A percentile compares a stretch with the other conserved stretches of the same genome.
These are phyloP conservation scores for Apophysomyces elegans DNA, from an alignment of 371 early-diverging fungal species.

Conservation along the genomic window DNA sequence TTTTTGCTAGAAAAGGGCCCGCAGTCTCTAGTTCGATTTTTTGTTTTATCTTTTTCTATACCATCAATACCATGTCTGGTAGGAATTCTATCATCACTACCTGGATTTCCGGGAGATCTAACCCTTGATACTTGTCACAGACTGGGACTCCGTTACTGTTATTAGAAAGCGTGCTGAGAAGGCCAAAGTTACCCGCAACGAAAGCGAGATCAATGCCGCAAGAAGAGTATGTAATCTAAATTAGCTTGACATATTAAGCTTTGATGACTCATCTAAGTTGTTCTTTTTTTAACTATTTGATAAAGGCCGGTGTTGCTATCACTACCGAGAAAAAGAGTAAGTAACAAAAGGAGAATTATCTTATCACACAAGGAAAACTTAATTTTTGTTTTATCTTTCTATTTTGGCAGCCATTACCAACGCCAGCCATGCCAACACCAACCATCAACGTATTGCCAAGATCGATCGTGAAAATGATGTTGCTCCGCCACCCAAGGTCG, in stretches of 20 bases:
- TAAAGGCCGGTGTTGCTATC: conserved; percentile 68
- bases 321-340: conserved; percentile 73
- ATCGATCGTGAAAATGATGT: conserved; percentile 92
- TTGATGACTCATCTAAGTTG: background rate
- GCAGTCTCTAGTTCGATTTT: conserved; percentile 9
- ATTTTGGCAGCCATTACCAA: conserved; percentile 55
- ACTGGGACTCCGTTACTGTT: conserved; percentile 80
- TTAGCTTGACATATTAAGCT: background rate
- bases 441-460: conserved; percentile 83
- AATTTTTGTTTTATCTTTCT: background rate
- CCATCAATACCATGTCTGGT: conserved; percentile 17
- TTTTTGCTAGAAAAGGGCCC: background rate
- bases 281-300: background rate
- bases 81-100: background rate
- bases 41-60: conserved; percentile 8
- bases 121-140: conserved; percentile 26
- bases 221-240: conserved; percentile 54
- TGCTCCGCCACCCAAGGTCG: conserved; percentile 73
- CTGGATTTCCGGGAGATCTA: background rate
- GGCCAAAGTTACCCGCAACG: conserved; percentile 68
- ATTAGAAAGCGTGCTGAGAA: conserved; percentile 77
- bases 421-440: conserved; percentile 73
- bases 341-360: conserved; percentile 7
- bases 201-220: conserved; percentile 82
- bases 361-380: background rate